Percentiles rank a stretch among this genome's conserved stretches.
phyloP scores from a whole-genome alignment of 345 rosid species.

The Murraya koenigii region DNA sequence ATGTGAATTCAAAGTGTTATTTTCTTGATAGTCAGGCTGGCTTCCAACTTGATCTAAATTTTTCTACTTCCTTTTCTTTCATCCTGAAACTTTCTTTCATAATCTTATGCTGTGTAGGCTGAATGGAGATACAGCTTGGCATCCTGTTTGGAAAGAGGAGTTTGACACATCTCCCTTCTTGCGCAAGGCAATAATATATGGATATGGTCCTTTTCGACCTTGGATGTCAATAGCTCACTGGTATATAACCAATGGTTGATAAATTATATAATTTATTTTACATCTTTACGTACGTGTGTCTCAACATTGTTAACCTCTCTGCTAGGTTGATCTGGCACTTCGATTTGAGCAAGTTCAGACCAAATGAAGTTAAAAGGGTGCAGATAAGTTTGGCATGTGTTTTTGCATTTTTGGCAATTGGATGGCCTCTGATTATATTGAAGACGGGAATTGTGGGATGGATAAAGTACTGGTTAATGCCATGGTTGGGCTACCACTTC shows the following conservation, averaged over 20 bases:
- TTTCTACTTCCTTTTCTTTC: neutral
- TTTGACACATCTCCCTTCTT: slow-evolving; percentile 55
- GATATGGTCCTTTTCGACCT: slow-evolving; percentile 90
- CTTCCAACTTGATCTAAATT: slow-evolving; percentile 8
- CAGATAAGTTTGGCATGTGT: slow-evolving; percentile 94
- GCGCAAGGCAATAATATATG: slow-evolving; percentile 72
- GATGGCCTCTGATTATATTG: slow-evolving; percentile 87
- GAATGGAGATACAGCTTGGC: slow-evolving; percentile 93
- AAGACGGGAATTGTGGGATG: slow-evolving; percentile 85
- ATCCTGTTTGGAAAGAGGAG: slow-evolving; percentile 72
- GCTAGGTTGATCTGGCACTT: slow-evolving; percentile 85
- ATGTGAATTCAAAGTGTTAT: neutral
- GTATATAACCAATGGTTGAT: slow-evolving; percentile 27
- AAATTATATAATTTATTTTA: neutral
- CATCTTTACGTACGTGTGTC: neutral
- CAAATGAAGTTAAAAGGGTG: slow-evolving; percentile 77
- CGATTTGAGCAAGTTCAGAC: slow-evolving; percentile 77
- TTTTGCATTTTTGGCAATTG: slow-evolving; percentile 87
- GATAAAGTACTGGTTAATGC: slow-evolving; percentile 94
- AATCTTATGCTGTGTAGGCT: slow-evolving; percentile 45
- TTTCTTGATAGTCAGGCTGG: neutral
- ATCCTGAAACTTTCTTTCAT: slow-evolving; percentile 3
- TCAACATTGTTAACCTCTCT: slow-evolving; percentile 16
- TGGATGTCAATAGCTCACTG: slow-evolving; percentile 98
- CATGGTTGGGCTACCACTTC: slow-evolving; percentile 93